These are phyloP conservation scores for Fusarium paranaense DNA, from an alignment of 2,329 filamentous ascomycete species.

Conservation along the genomic window DNA sequence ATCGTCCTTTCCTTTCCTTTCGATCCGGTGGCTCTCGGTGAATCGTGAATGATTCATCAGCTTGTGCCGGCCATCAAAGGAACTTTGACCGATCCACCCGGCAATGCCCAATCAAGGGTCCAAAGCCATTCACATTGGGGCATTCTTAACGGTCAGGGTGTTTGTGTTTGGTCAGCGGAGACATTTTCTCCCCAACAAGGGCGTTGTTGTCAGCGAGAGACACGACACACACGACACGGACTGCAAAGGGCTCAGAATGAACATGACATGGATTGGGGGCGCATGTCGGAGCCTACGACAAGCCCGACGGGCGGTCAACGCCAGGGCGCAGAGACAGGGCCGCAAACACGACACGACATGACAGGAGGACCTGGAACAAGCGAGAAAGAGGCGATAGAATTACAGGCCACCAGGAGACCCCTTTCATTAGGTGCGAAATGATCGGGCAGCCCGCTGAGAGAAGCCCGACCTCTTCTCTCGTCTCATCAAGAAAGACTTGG, in stretches of 20 bases:
- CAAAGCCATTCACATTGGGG: constrained; percentile 13
- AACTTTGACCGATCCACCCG: constrained; percentile 33
- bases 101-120: constrained; percentile 26
- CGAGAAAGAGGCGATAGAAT: constrained; percentile 25
- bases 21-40: constrained; percentile 16
- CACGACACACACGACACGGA: background rate
- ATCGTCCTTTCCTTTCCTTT: background rate
- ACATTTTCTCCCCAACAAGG: background rate
- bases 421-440: background rate
- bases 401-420: background rate
- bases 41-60: constrained; percentile 40
- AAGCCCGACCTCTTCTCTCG: background rate
- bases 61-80: constrained; percentile 24
- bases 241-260: constrained; percentile 2
- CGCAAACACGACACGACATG: background rate
- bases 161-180: constrained; percentile 27
- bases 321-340: constrained; percentile 31
- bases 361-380: background rate
- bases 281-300: constrained; percentile 19
- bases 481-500: background rate
- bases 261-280: background rate
- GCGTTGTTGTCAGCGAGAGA: constrained; percentile 17
- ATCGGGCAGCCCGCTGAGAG: background rate
- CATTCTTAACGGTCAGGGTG: constrained; percentile 15
- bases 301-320: constrained; percentile 17